These are phyloP conservation scores for Phlyctochytrium planicorne DNA, from an alignment of 192 early-diverging fungal species.

Conservation along the genomic window DNA sequence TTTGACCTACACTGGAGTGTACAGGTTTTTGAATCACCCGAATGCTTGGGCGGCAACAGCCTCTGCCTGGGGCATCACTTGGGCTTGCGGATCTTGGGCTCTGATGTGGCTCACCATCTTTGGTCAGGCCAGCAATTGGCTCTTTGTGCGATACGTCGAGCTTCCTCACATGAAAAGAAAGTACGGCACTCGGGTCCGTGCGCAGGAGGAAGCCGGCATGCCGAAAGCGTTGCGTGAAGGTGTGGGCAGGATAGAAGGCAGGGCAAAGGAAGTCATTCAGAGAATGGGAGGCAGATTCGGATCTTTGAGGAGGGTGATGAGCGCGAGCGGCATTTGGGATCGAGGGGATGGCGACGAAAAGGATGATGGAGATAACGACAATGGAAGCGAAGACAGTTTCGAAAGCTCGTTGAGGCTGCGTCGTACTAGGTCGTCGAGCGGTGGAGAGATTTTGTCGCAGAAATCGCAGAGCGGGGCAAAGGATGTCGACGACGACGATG, in stretches of 20 bases:
- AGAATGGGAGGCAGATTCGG: constrained; percentile 12
- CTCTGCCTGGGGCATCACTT: constrained; percentile 89
- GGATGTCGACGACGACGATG: constrained; percentile 14
- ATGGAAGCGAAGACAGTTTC: constrained; percentile 15
- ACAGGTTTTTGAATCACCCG: constrained; percentile 92
- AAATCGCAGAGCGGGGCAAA: neutral
- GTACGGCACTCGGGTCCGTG: constrained; percentile 80
- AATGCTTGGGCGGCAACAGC: constrained; percentile 80
- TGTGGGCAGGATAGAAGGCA: constrained; percentile 42
- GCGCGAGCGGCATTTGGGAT: constrained; percentile 10
- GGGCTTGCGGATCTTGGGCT: constrained; percentile 62
- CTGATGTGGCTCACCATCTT: constrained; percentile 81
- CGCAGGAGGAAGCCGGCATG: constrained; percentile 70
- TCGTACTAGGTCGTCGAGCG: no score
- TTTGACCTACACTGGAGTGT: constrained; percentile 84
- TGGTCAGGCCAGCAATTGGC: constrained; percentile 77
- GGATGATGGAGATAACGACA: constrained; percentile 19
- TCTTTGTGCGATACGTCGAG: constrained; percentile 87
- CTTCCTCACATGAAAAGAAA: constrained; percentile 87
- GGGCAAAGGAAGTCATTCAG: constrained; percentile 53
- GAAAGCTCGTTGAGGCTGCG: no score
- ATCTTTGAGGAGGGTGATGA: constrained; percentile 9
- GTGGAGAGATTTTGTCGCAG: no score
- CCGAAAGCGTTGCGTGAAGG: constrained; percentile 52
- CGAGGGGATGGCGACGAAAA: constrained; percentile 8